phyloP scores from a whole-genome alignment of 495 filamentous ascomycete genomes.

The Sabuloglossum arenarium region DNA sequence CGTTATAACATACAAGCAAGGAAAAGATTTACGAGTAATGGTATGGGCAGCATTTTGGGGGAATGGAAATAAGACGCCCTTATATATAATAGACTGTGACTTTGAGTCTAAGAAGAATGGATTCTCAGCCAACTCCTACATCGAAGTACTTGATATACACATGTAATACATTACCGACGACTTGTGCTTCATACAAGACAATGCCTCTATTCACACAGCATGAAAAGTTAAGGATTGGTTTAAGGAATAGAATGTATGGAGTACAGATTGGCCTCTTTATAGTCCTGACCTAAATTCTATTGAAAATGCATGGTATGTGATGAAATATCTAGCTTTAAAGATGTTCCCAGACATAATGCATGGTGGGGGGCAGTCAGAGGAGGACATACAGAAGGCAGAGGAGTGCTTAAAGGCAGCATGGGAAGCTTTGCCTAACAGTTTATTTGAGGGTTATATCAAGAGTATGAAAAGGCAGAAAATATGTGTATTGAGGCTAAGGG shows the following conservation, averaged over 20 bases:
- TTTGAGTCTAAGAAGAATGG: neutral
- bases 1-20: neutral
- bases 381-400: neutral
- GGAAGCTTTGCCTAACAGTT: neutral
- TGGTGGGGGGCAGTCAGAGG: neutral
- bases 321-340: neutral
- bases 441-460: neutral
- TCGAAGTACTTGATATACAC: neutral
- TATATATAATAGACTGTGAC: neutral
- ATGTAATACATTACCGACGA: neutral
- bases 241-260: neutral
- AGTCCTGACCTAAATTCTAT: neutral
- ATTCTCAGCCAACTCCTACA: neutral
- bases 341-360: neutral
- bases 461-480: neutral
- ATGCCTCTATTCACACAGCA: neutral
- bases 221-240: neutral
- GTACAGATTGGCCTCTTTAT: neutral
- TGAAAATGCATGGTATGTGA: neutral
- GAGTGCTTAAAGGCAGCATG: neutral
- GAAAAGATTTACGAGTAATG: neutral
- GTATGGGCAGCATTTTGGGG: neutral
- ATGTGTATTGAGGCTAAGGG: neutral
- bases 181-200: neutral
- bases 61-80: neutral